These are phyloP conservation scores for Umbelopsis sp. DNA, from an alignment of 192 early-diverging fungal genomes.

Conservation along the genomic window DNA sequence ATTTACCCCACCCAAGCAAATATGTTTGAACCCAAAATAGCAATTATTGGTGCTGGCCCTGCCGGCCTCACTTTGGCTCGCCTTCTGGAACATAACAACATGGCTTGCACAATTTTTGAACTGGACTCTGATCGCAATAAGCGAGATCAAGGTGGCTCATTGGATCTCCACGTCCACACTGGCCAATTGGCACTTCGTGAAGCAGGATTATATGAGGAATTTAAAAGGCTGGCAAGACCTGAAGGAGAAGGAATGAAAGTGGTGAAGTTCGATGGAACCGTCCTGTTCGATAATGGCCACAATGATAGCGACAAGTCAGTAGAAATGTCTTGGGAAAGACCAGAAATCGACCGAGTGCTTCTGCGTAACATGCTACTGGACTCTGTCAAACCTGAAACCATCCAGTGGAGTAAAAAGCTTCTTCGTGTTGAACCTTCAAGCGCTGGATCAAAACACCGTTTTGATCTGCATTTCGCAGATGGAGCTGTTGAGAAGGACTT, in stretches of 20 bases:
- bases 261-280: slow-evolving; percentile 6
- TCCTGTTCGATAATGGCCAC: slow-evolving; percentile 1
- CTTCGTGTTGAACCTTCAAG: slow-evolving; percentile 19
- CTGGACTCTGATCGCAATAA: slow-evolving; percentile 31
- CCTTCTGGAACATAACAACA: slow-evolving; percentile 43
- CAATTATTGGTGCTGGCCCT: slow-evolving; percentile 56
- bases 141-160: slow-evolving; percentile 41
- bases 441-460: not conserved
- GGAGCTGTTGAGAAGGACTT: slow-evolving; percentile 25
- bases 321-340: slow-evolving; percentile 17
- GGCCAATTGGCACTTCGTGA: slow-evolving; percentile 33
- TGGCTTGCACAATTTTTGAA: slow-evolving; percentile 45
- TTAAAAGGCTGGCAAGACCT: slow-evolving; percentile 30
- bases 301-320: not conserved
- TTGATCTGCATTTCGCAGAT: slow-evolving; percentile 30
- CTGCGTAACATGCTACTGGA: slow-evolving; percentile 48
- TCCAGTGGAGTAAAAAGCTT: slow-evolving; percentile 40
- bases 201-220: slow-evolving; percentile 39
- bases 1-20: not conserved
- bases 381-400: slow-evolving; percentile 35
- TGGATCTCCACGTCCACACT: slow-evolving; percentile 32
- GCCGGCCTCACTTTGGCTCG: slow-evolving; percentile 52
- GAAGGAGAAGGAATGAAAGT: slow-evolving; percentile 46
- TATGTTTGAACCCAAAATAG: slow-evolving; percentile 29
- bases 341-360: slow-evolving; percentile 52